Base-by-base conservation (phyloP, 2,329 filamentous ascomycete genomes). In the Xylariaceae sp. region DNA sequence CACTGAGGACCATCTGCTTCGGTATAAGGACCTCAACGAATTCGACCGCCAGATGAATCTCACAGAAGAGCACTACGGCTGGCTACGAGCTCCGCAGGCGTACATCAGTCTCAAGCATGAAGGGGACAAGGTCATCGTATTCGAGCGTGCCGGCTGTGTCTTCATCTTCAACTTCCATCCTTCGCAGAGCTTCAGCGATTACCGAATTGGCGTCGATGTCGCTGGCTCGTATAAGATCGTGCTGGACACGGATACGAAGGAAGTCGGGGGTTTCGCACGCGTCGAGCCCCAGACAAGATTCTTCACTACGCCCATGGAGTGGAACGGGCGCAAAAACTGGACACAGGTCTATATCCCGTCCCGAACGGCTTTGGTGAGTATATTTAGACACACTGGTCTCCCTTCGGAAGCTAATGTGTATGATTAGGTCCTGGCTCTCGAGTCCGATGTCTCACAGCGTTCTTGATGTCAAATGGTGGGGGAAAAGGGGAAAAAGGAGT, bases 131-230 rank as follows among this genome's bases (percentile, higher is more conserved):
- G 86, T 97, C 43, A 84, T 99, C 61, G 91, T 96, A 3, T 99
- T 96, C 70, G 94, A 99, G 76, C 84, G 94, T 34, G 94, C 85
- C 1, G 91, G 91, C 0, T 75, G 96, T 55, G 77, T 99, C 8
- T 99, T 91, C 78, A 80, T 96, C 64, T 97, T 99, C 80, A 99
- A 99, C 74, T 96, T 97, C 79, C 86, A 97, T 69, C 85, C 89
- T 0, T 83, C 81, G 31, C 75, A 86, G 62, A 96, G 90, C 71
- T 99, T 88, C 73, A 86, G 86, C 8, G 94, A 97, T 72, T 99
- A 96, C 71, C 84, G 92, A 39, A 86, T 99, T 46, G 94, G 94
- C 19, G 80, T 99, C 40, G 90, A 97, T 50, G 77, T 83, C 26
- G 74, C 87, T 3, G 94, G 94, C 40, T 95, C 89, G 1, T 99